Base-by-base conservation (phyloP, 192 early-diverging fungal species). In the Physocladia obscura region DNA sequence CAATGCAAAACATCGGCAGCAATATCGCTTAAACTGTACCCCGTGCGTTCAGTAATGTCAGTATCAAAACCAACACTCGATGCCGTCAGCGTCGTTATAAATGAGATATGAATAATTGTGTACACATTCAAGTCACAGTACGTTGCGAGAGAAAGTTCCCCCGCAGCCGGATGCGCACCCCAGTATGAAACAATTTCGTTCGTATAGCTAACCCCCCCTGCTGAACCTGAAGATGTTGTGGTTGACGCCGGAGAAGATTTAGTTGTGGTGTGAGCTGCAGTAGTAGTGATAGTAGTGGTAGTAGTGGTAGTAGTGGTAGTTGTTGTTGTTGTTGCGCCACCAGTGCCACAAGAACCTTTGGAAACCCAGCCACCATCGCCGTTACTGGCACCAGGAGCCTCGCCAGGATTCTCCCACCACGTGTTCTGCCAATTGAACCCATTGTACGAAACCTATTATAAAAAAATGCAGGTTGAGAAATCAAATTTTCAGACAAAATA, bases 1-100 rank as follows among this genome's bases (percentile, higher is more conserved):
- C 90, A 92, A 32, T 76, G 63, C 50, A 84, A 77, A 74, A 92
- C 89, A 55, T 89, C 89, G 6, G 67, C 48, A 15, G 77, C 85
- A 15, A 92, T 59, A 27, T 74, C 29, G 24, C 6, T 11, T 8
- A 27, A 4, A 35, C 37, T 15, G 6, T 24, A 5, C n/a, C 27
- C 27, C n/a, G 51, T 15, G 13, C 57, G 57, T 35, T 27, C 15
- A 35, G 57, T 34, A 1, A 58, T 58, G 57, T 58, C 57, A 24
- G 30, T n/a, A 24, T 58, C 57, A 24, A 58, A 58, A 22, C 6
- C 6, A 13, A 58, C 57, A 4, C 31, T 0, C 57, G 37, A 35
- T 58, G 37, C 5, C 31, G 48, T 49, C 27, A 65, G 52, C 15
- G 36, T 24, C 4, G 47, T 17, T 17, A 65, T 27, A 31, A 65